Evolutionary conservation across 129 eudicot species (phyloP), one percentile per base, ranked within the genome.

Genomic region (Erigeron canadensis): DNA sequence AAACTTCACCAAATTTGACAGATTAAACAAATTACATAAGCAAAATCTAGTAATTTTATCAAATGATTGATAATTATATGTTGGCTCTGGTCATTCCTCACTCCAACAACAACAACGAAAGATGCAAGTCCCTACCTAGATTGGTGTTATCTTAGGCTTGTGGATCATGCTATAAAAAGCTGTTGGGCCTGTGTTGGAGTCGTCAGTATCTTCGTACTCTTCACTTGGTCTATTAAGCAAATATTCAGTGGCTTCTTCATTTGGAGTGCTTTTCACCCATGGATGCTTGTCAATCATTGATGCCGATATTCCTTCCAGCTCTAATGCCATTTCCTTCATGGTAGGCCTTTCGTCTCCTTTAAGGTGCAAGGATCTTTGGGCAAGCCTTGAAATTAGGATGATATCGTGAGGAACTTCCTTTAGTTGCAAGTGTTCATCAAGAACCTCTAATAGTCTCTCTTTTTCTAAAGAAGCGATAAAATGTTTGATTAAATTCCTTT

Each of bases 261-360:
- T 47, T 17, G 40, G 21, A 50, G 16, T 23, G 39, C 43, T 51
- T 46, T 41, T 8, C 44, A 57, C 75, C 83, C 83, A 79, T 41
- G 75, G 79, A 79, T 79, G 83, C 60, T 79, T 73, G 17, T 66
- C 64, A 41, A 67, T 10, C 79, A 58, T 59, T 4, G 68, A 53
- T 42, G 47, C 47, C 47, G 69, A 51, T 69, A 80, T 34, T 62
- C 84, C 77, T 64, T 80, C 77, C 8, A 80, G 73, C 67, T 80
- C 80, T 7, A 61, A 62, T 4, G 80, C 84, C 16, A 75, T 80
- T 69, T 80, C 80, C 19, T 80, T 80, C 84, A 80, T 80, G 46
- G 63, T 62, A 1, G 84, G 84, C 69, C 84, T 75, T 62, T 80
- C 80, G 9, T 80, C 84, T 13, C 73, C 80, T 63, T 63, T 75